phyloP scores from a whole-genome alignment of 2,329 filamentous ascomycete species.

The Diaporthe citriasiana region DNA sequence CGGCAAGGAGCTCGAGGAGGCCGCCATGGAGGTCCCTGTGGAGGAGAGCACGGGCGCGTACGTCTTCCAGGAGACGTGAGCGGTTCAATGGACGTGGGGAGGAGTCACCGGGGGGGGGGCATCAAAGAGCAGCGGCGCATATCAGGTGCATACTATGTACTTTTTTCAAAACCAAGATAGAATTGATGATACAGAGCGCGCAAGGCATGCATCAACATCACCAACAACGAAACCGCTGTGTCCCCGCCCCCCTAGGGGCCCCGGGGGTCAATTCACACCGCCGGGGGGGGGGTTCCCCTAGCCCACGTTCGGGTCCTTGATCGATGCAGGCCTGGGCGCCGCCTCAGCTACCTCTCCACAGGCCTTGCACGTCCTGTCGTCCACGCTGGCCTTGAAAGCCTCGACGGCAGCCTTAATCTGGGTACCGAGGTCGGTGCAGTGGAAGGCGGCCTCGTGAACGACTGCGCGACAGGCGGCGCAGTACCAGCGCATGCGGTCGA shows the following conservation, averaged over 20 bases:
- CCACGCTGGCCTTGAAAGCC: constrained; percentile 77
- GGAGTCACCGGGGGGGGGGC: not conserved
- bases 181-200: constrained; percentile 19
- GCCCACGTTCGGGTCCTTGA: constrained; percentile 70
- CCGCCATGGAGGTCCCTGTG: constrained; percentile 85
- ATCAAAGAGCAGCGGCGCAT: not conserved
- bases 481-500: constrained; percentile 93
- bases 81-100: not conserved
- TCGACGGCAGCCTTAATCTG: constrained; percentile 96
- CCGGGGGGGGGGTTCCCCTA: constrained; percentile 45
- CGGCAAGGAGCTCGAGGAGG: constrained; percentile 88
- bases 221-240: constrained; percentile 1
- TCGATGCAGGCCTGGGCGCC: constrained; percentile 72
- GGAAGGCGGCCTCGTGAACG: constrained; percentile 89
- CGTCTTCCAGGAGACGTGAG: constrained; percentile 78
- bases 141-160: constrained; percentile 25
- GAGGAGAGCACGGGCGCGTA: constrained; percentile 85
- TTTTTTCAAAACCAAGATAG: constrained; percentile 31
- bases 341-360: constrained; percentile 85
- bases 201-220: constrained; percentile 22
- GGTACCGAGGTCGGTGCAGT: constrained; percentile 90
- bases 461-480: constrained; percentile 78
- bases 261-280: not conserved
- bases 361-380: constrained; percentile 79
- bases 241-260: too few relatives aligned